Conservation (phyloP, 345 rosid genomes). For the Brassica juncea region DNA sequence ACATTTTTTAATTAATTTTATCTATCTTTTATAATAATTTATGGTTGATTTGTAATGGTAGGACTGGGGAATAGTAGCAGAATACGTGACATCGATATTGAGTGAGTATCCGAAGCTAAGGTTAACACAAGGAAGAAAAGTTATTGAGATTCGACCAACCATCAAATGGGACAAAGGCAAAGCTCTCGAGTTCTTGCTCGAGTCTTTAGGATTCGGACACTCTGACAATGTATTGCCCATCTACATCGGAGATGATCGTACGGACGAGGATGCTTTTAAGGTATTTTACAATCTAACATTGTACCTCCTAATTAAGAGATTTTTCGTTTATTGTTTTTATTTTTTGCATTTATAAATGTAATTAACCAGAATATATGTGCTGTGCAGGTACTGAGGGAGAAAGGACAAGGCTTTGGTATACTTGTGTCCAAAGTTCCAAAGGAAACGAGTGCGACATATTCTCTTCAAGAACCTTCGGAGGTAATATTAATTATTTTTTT, state of each 20-base stretch:
- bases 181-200: conserved; percentile 84
- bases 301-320: no score
- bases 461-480: conserved; percentile 88
- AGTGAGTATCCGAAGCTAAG: conserved; percentile 66
- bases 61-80: conserved; percentile 68
- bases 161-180: conserved; percentile 95
- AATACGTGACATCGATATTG: conserved; percentile 58
- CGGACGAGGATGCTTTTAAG: conserved; percentile 95
- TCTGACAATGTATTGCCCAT: conserved; percentile 66
- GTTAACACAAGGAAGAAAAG: conserved; percentile 81
- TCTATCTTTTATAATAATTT: background rate
- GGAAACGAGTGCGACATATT: conserved; percentile 83
- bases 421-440: conserved; percentile 80
- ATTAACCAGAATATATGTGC: background rate
- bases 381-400: conserved; percentile 58
- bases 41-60: conserved; percentile 33
- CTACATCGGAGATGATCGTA: conserved; percentile 87
- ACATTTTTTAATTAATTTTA: background rate
- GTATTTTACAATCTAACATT: conserved; percentile 36
- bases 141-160: conserved; percentile 82
- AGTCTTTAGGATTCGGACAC: conserved; percentile 63
- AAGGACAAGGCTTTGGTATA: conserved; percentile 87
- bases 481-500: conserved; percentile 24
- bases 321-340: no score
- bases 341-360: background rate